Evolutionary conservation across 108 stramenopile genomes (phyloP).

Genomic region (Cylindrotheca fusiformis): DNA sequence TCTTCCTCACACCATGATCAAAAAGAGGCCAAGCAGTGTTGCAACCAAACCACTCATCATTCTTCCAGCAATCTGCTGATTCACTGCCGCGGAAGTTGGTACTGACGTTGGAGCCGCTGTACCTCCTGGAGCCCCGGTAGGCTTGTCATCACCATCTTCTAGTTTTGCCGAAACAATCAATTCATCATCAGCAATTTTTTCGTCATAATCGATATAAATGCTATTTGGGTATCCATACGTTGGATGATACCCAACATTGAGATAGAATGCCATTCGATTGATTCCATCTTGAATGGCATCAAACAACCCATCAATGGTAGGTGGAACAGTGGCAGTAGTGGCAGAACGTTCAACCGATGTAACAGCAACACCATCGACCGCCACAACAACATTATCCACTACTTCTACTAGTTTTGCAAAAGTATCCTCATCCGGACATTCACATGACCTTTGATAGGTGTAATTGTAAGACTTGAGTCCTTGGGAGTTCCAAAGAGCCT

Average conservation of each 20-base stretch:
- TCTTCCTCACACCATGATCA: too few species aligned
- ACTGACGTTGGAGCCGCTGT: too few species aligned
- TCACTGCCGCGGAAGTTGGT: too few species aligned
- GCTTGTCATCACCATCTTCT: background rate
- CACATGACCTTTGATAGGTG: background rate
- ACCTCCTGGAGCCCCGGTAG: too few species aligned
- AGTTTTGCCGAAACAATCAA: background rate
- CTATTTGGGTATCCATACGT: background rate
- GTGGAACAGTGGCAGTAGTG: background rate
- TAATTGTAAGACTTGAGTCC: background rate
- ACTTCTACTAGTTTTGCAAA: background rate
- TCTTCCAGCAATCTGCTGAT: too few species aligned
- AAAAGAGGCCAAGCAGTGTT: too few species aligned
- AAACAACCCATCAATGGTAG: background rate
- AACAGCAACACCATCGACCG: background rate
- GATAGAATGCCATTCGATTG: background rate
- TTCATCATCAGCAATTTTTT: slow-evolving; percentile 2
- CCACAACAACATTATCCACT: background rate
- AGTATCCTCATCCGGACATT: background rate
- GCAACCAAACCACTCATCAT: too few species aligned
- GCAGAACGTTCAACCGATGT: background rate
- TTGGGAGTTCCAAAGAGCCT: background rate
- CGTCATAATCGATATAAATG: slow-evolving; percentile 3
- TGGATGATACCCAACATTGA: background rate
- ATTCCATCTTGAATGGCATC: slow-evolving; percentile 2